phyloP scores from a whole-genome alignment of 306 rosid species.

The Prunus armeniaca region DNA sequence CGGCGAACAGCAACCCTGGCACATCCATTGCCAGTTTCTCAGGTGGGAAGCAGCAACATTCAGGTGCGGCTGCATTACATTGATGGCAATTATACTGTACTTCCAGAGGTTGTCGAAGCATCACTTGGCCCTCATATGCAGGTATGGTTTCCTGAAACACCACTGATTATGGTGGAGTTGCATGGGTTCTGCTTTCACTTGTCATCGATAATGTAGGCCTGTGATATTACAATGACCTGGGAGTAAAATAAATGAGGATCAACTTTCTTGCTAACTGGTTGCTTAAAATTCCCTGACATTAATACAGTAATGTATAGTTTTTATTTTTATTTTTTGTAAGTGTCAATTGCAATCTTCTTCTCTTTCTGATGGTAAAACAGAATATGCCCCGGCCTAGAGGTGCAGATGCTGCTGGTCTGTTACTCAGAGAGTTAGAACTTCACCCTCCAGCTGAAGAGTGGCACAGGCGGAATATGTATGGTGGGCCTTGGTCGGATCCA shows the following conservation, averaged over 20 bases:
- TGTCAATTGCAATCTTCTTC: background rate
- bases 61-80: conserved; percentile 94
- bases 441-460: conserved; percentile 98
- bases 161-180: conserved; percentile 11
- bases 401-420: conserved; percentile 91
- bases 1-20: conserved; percentile 64
- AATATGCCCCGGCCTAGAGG: conserved; percentile 97
- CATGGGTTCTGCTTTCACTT: background rate
- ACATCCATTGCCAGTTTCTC: conserved; percentile 91
- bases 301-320: background rate
- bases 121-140: conserved; percentile 95
- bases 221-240: background rate
- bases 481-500: conserved; percentile 80
- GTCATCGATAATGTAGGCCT: background rate
- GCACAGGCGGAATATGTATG: conserved; percentile 84
- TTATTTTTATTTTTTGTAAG: background rate
- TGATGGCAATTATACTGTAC: conserved; percentile 88
- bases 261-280: background rate
- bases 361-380: conserved; percentile 31
- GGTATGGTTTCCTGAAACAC: conserved; percentile 36
- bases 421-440: conserved; percentile 91
- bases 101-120: conserved; percentile 95
- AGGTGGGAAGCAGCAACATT: conserved; percentile 79
- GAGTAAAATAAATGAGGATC: conserved; percentile 3
- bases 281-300: background rate